phyloP scores from a whole-genome alignment of 768 basidiomycete species.

The Lactifluus subvellereus region DNA sequence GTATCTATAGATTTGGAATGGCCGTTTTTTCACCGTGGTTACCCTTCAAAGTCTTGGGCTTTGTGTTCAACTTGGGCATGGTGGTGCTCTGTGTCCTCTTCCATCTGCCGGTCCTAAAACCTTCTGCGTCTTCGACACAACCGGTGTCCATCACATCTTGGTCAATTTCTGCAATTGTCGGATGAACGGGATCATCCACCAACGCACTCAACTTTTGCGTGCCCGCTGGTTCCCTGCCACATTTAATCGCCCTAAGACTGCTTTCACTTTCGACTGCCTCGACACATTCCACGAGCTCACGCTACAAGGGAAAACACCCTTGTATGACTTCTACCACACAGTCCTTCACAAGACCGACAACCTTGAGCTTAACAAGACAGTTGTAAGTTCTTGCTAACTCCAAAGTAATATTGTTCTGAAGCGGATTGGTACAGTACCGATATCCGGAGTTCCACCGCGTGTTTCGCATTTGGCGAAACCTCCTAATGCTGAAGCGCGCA shows the following conservation, averaged over 20 bases:
- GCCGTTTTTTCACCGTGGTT: no score
- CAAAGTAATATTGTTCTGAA: not conserved
- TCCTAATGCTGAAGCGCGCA: not conserved
- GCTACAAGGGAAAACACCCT: conserved; percentile 3
- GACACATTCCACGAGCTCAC: conserved; percentile 7
- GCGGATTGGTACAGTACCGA: not conserved
- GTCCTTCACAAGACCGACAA: not conserved
- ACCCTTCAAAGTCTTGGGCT: no score
- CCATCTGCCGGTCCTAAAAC: not conserved
- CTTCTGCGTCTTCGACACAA: not conserved
- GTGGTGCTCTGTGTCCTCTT: not conserved
- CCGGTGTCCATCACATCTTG: conserved; percentile 1
- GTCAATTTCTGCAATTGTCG: conserved; percentile 2
- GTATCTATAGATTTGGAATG: no score
- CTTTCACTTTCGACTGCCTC: conserved; percentile 3
- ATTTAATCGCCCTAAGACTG: not conserved
- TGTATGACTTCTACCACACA: conserved; percentile 9
- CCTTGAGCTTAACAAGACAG: not conserved
- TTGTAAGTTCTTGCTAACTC: not conserved
- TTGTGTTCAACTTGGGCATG: no score
- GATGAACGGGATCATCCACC: not conserved
- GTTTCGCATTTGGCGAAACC: not conserved
- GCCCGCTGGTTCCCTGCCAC: conserved; percentile 12
- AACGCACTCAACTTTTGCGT: conserved; percentile 6
- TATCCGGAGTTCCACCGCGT: conserved; percentile 6